These are phyloP conservation scores for Citrus inodora DNA, from an alignment of 345 rosid genomes.

Conservation along the genomic window DNA sequence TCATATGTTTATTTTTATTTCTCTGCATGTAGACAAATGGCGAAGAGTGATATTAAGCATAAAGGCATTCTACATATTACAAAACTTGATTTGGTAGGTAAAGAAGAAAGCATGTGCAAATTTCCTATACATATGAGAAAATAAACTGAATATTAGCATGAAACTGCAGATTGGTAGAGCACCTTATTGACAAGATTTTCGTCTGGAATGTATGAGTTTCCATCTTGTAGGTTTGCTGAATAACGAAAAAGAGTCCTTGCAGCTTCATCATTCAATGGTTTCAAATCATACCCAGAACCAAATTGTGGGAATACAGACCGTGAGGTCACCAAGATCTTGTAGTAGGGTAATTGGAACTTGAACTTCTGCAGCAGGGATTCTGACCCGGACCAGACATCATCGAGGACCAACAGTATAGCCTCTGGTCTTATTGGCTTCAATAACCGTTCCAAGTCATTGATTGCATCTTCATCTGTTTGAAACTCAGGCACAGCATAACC, in stretches of 20 bases:
- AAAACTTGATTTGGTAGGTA: neutral
- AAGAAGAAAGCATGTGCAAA: neutral
- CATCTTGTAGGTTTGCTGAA: constrained; percentile 17
- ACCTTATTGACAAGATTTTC: constrained; percentile 35
- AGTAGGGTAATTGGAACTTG: constrained; percentile 16
- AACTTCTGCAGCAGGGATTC: constrained; percentile 35
- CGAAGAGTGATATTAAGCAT: neutral
- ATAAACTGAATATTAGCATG: neutral
- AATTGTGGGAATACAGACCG: constrained; percentile 39
- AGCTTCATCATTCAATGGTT: constrained; percentile 31
- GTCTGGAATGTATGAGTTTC: constrained; percentile 9
- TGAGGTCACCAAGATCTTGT: constrained; percentile 66
- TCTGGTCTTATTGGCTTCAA: constrained; percentile 14
- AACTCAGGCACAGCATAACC: neutral
- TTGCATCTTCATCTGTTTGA: constrained; percentile 29
- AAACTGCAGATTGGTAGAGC: neutral
- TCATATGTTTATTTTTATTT: neutral
- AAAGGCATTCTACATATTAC: neutral
- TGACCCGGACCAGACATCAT: constrained; percentile 59
- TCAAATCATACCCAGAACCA: constrained; percentile 23
- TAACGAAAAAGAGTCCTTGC: constrained; percentile 39
- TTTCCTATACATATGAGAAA: neutral
- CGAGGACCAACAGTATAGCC: constrained; percentile 58
- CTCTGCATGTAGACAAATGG: neutral
- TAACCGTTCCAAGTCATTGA: constrained; percentile 15